Conservation (phyloP, 768 basidiomycete genomes). For the Mycena rosella region DNA sequence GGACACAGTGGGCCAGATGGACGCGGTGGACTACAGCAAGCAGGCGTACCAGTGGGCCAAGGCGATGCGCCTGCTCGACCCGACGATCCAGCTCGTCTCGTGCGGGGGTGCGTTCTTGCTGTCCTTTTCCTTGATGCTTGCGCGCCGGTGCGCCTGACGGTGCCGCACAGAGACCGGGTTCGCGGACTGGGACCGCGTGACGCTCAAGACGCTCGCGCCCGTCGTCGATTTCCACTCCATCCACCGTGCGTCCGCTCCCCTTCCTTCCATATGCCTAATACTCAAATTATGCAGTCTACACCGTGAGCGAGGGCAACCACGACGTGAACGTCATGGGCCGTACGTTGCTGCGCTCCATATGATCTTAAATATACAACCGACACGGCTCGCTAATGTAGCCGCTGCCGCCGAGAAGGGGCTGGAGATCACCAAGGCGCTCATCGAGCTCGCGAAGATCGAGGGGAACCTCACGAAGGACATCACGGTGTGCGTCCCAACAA, state of each 20-base stretch:
- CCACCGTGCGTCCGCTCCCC: conserved; percentile 46
- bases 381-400: conserved; percentile 46
- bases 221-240: conserved; percentile 65
- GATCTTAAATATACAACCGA: not conserved
- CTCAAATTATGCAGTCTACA: conserved; percentile 57
- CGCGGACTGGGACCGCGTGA: conserved; percentile 59
- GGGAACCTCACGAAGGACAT: conserved; percentile 50
- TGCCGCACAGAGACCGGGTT: conserved; percentile 52
- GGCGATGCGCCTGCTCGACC: conserved; percentile 68
- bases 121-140: not conserved
- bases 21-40: conserved; percentile 65
- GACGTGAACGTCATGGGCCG: conserved; percentile 68
- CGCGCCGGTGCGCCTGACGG: too few relatives aligned
- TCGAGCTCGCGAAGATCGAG: conserved; percentile 64
- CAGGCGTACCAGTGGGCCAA: conserved; percentile 74
- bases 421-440: conserved; percentile 63
- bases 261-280: not conserved
- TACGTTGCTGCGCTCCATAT: conserved; percentile 40
- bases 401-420: conserved; percentile 67
- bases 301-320: conserved; percentile 58
- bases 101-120: conserved; percentile 59
- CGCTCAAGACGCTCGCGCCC: conserved; percentile 55
- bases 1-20: conserved; percentile 64
- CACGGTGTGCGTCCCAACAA: conserved; percentile 51
- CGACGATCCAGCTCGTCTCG: conserved; percentile 64